Conservation (phyloP, 208 protist species). For the Zelonia costaricensis region DNA sequence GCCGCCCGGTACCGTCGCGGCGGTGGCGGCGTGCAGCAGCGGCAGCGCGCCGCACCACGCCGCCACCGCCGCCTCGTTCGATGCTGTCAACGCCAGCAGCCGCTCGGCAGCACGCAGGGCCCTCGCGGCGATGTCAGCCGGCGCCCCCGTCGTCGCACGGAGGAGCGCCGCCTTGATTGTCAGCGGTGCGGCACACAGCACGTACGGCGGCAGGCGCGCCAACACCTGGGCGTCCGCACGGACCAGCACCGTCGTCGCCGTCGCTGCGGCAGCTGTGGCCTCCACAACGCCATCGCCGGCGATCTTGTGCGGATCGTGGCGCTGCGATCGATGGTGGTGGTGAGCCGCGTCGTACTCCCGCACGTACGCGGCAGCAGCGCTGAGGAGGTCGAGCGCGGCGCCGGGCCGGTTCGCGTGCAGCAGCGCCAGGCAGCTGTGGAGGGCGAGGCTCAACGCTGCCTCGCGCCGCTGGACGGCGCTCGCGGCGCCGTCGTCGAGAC, state of each 20-base stretch:
- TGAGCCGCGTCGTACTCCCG: slow-evolving; percentile 15
- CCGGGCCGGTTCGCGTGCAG: not conserved
- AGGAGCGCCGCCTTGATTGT: slow-evolving; percentile 11
- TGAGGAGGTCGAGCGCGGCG: slow-evolving; percentile 3
- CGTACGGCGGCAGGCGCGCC: slow-evolving; percentile 10
- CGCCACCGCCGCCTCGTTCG: slow-evolving; percentile 1
- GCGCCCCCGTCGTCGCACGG: not conserved
- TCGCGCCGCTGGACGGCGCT: slow-evolving; percentile 16
- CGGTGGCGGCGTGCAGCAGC: not conserved
- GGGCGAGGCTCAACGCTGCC: slow-evolving; percentile 4
- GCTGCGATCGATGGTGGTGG: slow-evolving; percentile 11
- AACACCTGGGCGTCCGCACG: slow-evolving; percentile 16
- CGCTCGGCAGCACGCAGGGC: slow-evolving; percentile 9
- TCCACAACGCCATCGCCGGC: not conserved
- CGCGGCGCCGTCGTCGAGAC: slow-evolving; percentile 1
- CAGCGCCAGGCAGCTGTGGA: slow-evolving; percentile 12
- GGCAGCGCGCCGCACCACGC: slow-evolving; percentile 13
- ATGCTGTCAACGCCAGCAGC: slow-evolving; percentile 15
- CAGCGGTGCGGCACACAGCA: slow-evolving; percentile 22
- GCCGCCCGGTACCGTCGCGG: not conserved
- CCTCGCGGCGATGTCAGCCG: not conserved
- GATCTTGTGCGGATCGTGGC: not conserved
- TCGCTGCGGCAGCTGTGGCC: not conserved
- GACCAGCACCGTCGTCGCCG: slow-evolving; percentile 1
- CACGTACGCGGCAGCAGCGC: slow-evolving; percentile 11